phyloP scores from a whole-genome alignment of 2,329 filamentous ascomycete species.

The Bimuria novae-zelandiae region DNA sequence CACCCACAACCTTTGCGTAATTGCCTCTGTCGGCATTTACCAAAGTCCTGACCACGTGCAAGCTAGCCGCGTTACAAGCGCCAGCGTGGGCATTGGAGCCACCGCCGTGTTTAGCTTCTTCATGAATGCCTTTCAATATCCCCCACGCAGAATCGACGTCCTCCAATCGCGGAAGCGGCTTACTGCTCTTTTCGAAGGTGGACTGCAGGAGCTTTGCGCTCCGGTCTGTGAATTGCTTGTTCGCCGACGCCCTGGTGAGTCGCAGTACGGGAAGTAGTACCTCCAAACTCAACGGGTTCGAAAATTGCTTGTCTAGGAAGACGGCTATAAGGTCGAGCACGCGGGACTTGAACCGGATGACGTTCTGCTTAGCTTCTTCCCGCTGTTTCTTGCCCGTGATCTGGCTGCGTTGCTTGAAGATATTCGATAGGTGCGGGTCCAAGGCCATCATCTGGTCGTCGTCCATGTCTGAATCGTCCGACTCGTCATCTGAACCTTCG shows the following conservation, averaged over 20 bases:
- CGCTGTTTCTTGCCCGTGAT: slow-evolving; percentile 72
- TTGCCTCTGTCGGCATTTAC: slow-evolving; percentile 53
- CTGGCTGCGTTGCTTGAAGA: slow-evolving; percentile 79
- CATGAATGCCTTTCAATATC: slow-evolving; percentile 70
- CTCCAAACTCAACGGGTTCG: slow-evolving; percentile 68
- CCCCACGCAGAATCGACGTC: slow-evolving; percentile 54
- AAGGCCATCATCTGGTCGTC: slow-evolving; percentile 94
- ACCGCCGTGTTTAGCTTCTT: slow-evolving; percentile 66
- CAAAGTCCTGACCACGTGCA: slow-evolving; percentile 68
- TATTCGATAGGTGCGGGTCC: slow-evolving; percentile 79
- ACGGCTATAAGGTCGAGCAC: slow-evolving; percentile 86
- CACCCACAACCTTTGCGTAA: slow-evolving; percentile 45
- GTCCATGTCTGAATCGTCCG: slow-evolving; percentile 79
- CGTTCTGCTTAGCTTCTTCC: slow-evolving; percentile 83
- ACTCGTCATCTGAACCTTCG: slow-evolving; percentile 64
- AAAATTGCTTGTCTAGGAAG: slow-evolving; percentile 79
- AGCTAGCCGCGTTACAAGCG: slow-evolving; percentile 73
- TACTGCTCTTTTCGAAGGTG: slow-evolving; percentile 63
- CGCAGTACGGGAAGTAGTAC: slow-evolving; percentile 77
- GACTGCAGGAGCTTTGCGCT: slow-evolving; percentile 72
- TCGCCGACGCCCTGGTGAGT: slow-evolving; percentile 75
- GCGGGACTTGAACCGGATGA: slow-evolving; percentile 93
- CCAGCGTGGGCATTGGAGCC: slow-evolving; percentile 71
- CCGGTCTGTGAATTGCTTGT: slow-evolving; percentile 75
- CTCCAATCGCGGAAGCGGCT: slow-evolving; percentile 51